Evolutionary conservation across 2,329 filamentous ascomycete genomes (phyloP), one percentile per base, ranked within the genome.

Genomic region (Phoma sp.): DNA sequence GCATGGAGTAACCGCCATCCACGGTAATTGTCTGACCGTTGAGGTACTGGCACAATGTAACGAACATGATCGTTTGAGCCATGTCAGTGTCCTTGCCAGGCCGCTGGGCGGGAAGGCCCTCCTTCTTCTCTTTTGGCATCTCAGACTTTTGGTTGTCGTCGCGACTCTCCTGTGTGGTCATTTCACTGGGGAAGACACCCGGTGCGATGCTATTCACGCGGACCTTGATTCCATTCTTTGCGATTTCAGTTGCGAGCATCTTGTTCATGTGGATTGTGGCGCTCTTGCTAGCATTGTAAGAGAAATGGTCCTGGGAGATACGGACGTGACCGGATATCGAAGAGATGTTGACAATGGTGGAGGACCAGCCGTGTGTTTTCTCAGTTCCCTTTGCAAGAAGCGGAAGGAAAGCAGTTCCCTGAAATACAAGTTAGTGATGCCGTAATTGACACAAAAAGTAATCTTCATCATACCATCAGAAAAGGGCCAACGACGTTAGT

Each of bases 161-260:
- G 9, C 64, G 78, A 51, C 77, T 80, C 39, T 79, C 78, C 5
- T 78, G 74, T 0, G 83, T 78, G 2, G 83, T 86, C 81, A 86
- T 85, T 69, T 85, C 82, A 12, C 77, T 80, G 0, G 83, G 82
- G 66, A 86, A 86, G 3, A 85, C 76, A 25, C 82, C 82, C 0
- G 83, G 84, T 2, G 83, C 81, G 59, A 86, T 84, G 39, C 74
- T 78, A 68, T 87, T 86, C 57, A 86, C 77, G 12, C 83, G 73
- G 45, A 86, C 80, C 68, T 84, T 83, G 42, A 84, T 71, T 4
- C 75, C 77, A 26, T 77, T 76, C 33, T 79, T 76, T n/a, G 79
- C 76, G 23, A 86, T 77, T 51, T 84, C 81, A 9, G 77, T 76
- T 1, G 83, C 81, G 7, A 86, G 74, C 76, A 84, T 78, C 60